Evolutionary conservation across 129 eudicot genomes (phyloP), one percentile per base, ranked within the genome.

Genomic region (Cynara cardunculus): DNA sequence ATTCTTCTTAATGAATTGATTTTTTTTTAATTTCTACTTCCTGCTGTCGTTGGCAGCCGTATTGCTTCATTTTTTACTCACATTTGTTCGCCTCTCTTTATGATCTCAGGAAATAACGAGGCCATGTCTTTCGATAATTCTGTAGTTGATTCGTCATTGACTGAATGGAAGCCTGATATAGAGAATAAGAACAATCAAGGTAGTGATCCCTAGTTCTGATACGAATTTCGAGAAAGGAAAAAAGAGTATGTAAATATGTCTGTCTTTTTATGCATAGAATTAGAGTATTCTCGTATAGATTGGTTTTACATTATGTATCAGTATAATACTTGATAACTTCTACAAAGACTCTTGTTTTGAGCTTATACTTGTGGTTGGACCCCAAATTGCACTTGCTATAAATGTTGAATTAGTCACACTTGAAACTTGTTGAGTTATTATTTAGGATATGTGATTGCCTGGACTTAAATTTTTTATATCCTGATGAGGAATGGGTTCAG

Each of bases 71-170:
- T 16, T 13, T 66, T 71, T 59, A 53, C 61, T 56, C 71, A n/a
- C 18, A 9, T 22, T 32, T 69, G 25, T 67, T 84, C 30, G 77
- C 46, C 46, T 75, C 59, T 84, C 22, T 41, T 68, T 83, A 61
- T 73, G 41, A 34, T 70, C 77, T 75, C 78, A 83, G 89, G 87
- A 10, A 61, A 53, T 19, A 34, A 59, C 69, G 41, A 86, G 79
- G 73, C 69, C 18, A 91, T 93, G 98, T 82, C 91, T 71, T 82
- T 91, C 79, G 94, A 89, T 82, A 87, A 90, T 49, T 87, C 98
- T 14, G 83, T 88, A 13, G 89, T 88, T 76, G 89, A 87, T 91
- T 93, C 94, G n/a, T 88, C 95, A 6, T 80, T 82, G 83, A 86
- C 93, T 66, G 91, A 91, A 30, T 84, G 81, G 89, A 89, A 91